Conservation (phyloP, 441 rosid species). For the Euphorbia neoarborescens region DNA sequence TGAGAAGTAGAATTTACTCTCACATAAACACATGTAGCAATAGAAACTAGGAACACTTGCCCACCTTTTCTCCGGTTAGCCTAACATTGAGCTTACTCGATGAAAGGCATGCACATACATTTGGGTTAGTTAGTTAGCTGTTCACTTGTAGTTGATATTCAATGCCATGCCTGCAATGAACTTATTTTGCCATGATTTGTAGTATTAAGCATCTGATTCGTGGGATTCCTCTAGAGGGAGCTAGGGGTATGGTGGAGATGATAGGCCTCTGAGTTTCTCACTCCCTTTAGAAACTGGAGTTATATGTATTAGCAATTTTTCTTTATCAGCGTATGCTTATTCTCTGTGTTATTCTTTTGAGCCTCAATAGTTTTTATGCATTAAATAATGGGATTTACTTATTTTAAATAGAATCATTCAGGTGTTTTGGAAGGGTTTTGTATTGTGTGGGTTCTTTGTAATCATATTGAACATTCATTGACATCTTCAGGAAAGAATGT, state of each 20-base stretch:
- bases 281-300: slow-evolving; percentile 33
- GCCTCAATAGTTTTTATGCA: background rate
- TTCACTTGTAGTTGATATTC: background rate
- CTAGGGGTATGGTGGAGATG: background rate
- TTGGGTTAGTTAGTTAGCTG: background rate
- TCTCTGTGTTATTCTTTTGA: background rate
- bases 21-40: background rate
- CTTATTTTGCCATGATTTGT: background rate
- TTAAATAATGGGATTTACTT: slow-evolving; percentile 6
- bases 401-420: slow-evolving; percentile 23
- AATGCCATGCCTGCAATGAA: background rate
- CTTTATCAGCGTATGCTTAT: slow-evolving; percentile 27
- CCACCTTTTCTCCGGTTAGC: background rate
- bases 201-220: background rate
- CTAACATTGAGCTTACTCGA: background rate
- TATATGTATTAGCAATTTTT: slow-evolving; percentile 24
- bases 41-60: background rate
- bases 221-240: background rate
- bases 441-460: slow-evolving; percentile 36
- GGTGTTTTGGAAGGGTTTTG: slow-evolving; percentile 54
- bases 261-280: background rate
- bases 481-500: slow-evolving; percentile 34
- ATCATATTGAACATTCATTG: slow-evolving; percentile 49
- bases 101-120: background rate
- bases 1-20: background rate